phyloP scores from a whole-genome alignment of 2,329 filamentous ascomycete genomes.

The Chaetomium sp. region DNA sequence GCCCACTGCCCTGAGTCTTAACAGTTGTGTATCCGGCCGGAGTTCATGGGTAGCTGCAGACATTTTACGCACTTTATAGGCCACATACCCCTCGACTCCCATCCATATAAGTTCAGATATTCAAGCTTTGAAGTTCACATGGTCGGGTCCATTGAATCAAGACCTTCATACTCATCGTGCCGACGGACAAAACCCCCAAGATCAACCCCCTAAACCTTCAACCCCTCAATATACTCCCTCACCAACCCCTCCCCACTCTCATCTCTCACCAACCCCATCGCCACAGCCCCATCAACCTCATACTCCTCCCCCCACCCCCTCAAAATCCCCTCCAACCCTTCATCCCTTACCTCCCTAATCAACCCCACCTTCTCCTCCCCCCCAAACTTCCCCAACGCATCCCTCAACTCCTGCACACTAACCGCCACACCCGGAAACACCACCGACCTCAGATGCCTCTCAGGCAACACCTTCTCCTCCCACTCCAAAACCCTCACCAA shows the following conservation, averaged over 20 bases:
- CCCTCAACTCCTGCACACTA: slow-evolving; percentile 54
- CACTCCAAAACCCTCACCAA: slow-evolving; percentile 40
- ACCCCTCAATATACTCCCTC: slow-evolving; percentile 45
- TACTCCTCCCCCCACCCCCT: slow-evolving; percentile 55
- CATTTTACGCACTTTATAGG: too few relatives aligned
- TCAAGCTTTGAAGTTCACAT: not conserved
- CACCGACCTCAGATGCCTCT: slow-evolving; percentile 42
- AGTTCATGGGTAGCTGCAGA: too few relatives aligned
- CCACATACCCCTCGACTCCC: too few relatives aligned
- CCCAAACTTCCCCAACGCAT: slow-evolving; percentile 49
- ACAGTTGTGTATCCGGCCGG: too few relatives aligned
- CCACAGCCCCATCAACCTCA: slow-evolving; percentile 44
- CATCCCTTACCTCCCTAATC: slow-evolving; percentile 49
- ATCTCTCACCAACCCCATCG: slow-evolving; percentile 46
- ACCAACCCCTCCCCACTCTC: slow-evolving; percentile 48
- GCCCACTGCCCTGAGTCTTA: too few relatives aligned
- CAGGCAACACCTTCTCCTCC: slow-evolving; percentile 35
- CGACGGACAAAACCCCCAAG: too few relatives aligned
- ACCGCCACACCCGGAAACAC: slow-evolving; percentile 54
- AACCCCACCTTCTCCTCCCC: slow-evolving; percentile 48
- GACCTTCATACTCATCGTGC: not conserved
- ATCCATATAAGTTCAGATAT: too few relatives aligned
- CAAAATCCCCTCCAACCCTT: slow-evolving; percentile 49
- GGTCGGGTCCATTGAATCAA: not conserved
- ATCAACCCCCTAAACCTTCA: slow-evolving; percentile 20